Base-by-base conservation (phyloP, 257 asterid species). In the Parsonsia alboflavescens region DNA sequence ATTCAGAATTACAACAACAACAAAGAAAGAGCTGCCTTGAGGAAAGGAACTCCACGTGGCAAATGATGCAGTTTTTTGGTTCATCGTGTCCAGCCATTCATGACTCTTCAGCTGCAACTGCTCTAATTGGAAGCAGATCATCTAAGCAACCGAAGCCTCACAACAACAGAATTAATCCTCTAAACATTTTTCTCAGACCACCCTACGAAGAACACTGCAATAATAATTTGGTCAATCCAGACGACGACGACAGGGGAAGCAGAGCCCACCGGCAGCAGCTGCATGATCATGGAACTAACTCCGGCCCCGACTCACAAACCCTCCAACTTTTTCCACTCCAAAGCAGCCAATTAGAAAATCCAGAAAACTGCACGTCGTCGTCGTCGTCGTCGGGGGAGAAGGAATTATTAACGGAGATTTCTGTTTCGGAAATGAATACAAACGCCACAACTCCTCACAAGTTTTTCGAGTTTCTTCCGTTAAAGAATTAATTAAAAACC, bases 31-130 rank as follows among this genome's bases (percentile, higher is more conserved):
- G 44, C 39, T 33, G 39, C 80, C 76, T 71, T 54, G 72, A 64
- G 42, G 85, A 80, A 75, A 81, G 87, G 84, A 91, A 85, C 84
- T 94, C 89, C 96, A 89, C 93, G 82, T 93, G 97, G 96, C 89
- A 85, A 22, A 77, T 81, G 87, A 86, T 79, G 87, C 85, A 84
- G 71, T 80, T 85, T 80, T 88, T 90, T 49, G 77, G 83, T 74
- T 82, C 88, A 3, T 76, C 88, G 21, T 72, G 87, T 48, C 61
- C 80, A 1, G 9, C 49, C 12, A 4, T 7, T n/a, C n/a, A n/a
- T 45, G 9, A 8, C 49, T 45, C 49, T 45, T 8, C 49, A 68
- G 68, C 79, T 54, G 68, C 49, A 68, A 64, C 79, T 54, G 68
- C 84, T 10, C 42, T 79, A 12, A 33, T 69, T 58, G 67, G 57